Evolutionary conservation across 306 rosid species (phyloP), one percentile per base, ranked within the genome.

Genomic region (Rosa multiflora): DNA sequence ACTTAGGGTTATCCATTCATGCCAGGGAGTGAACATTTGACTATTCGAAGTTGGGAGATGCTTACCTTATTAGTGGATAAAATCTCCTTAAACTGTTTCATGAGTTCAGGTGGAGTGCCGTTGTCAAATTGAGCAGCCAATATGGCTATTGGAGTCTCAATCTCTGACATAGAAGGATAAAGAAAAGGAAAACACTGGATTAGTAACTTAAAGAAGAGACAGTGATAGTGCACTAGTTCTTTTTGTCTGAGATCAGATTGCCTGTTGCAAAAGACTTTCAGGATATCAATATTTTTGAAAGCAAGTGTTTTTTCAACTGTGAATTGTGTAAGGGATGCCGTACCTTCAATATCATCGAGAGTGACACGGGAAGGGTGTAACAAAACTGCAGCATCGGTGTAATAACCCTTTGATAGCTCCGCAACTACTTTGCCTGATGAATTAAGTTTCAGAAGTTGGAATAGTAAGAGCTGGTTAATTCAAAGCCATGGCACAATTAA

Each of bases 291-390:
- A 43, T 0, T 37, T 18, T 35, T 15, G 43, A 44, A 39, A 35
- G 70, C 6, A 32, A 35, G 9, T 61, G 5, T 0, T 26, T 32
- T 6, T 42, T 20, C 35, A 39, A 4, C 4, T 40, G 40, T 11
- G 49, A 62, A 49, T 11, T 29, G 6, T 63, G 23, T 5, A 72
- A 23, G n/a, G 52, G 20, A 62, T 44, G 78, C 78, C 83, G 55
- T 85, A 92, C 97, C 89, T 47, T 85, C 83, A 58, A 88, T 81
- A 78, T 94, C 98, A 32, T 92, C 97, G 67, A 90, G 37, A 23
- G 90, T 46, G 74, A 92, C 87, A 47, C 85, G 76, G 58, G 96
- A 80, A 44, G 98, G 98, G 82, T 90, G 96, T 11, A 88, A 79
- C n/a, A 87, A 72, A 73, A 86, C 96, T 48, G 77, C 96, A 74